Conservation (phyloP, 768 basidiomycete genomes). For the Mycena pura region DNA sequence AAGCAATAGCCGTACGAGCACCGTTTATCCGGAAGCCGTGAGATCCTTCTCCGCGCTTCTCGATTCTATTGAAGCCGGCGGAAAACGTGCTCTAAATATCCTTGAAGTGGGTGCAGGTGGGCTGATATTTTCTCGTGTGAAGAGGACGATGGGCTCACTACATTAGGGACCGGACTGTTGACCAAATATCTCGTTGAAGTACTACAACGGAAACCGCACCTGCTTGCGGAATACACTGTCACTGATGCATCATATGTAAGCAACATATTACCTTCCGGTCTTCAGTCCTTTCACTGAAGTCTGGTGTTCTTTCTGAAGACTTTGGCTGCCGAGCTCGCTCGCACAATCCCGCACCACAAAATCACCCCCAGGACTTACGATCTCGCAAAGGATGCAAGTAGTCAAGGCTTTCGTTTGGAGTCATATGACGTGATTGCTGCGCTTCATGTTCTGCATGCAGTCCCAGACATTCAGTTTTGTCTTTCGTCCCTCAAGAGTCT, state of each 20-base stretch:
- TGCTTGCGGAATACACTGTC: conserved; percentile 8
- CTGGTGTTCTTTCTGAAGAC: neutral
- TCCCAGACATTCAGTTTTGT: neutral
- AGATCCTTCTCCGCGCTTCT: neutral
- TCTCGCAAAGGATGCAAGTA: neutral
- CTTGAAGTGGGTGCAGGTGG: conserved; percentile 12
- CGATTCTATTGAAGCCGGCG: neutral
- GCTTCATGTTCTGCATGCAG: conserved; percentile 9
- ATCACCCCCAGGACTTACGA: conserved; percentile 6
- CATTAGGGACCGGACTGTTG: conserved; percentile 11
- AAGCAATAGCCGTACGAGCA: neutral
- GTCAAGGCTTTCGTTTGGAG: neutral
- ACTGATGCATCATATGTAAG: conserved; percentile 10
- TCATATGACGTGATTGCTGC: conserved; percentile 2
- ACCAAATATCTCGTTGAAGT: neutral
- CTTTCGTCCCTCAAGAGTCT: neutral
- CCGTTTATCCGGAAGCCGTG: neutral
- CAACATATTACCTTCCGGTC: too few species aligned
- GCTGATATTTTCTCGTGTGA: neutral
- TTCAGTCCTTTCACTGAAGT: neutral
- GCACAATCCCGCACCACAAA: neutral
- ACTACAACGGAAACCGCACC: neutral
- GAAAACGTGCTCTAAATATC: neutral
- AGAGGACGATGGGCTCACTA: too few species aligned
- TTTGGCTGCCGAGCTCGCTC: neutral